phyloP scores from a whole-genome alignment of 1,284 basidiomycete genomes.

The Ganoderma multipileum region DNA sequence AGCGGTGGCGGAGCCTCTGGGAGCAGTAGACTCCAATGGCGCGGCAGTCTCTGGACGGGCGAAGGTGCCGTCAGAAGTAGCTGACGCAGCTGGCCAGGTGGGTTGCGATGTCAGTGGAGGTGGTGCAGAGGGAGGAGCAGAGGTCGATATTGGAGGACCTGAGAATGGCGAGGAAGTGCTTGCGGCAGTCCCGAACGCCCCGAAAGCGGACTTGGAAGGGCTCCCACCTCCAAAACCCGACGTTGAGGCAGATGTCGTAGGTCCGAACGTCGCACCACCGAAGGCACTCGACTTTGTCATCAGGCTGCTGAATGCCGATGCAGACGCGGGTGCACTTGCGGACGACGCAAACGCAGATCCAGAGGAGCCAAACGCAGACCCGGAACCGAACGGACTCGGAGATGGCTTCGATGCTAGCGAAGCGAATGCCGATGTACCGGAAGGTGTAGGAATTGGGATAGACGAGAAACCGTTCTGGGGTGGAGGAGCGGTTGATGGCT shows the following conservation, averaged over 20 bases:
- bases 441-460: not conserved
- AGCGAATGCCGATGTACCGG: slow-evolving; percentile 25
- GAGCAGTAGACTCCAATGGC: not conserved
- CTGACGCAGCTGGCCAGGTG: slow-evolving; percentile 19
- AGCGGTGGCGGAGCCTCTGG: not conserved
- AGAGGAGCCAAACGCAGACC: slow-evolving; percentile 17
- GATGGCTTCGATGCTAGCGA: slow-evolving; percentile 19
- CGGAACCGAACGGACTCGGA: slow-evolving; percentile 6
- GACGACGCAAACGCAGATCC: slow-evolving; percentile 13
- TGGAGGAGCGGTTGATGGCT: not conserved
- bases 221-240: slow-evolving; percentile 1
- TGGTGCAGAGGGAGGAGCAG: not conserved
- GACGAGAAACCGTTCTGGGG: slow-evolving; percentile 6
- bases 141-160: not conserved
- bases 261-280: slow-evolving; percentile 27
- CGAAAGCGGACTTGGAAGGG: slow-evolving; percentile 25
- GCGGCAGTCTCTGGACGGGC: not conserved
- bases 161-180: slow-evolving; percentile 1
- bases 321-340: slow-evolving; percentile 26
- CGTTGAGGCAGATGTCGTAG: not conserved
- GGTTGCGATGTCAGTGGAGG: slow-evolving; percentile 18
- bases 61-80: not conserved
- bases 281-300: slow-evolving; percentile 22
- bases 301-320: slow-evolving; percentile 37
- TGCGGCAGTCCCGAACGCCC: slow-evolving; percentile 9